Evolutionary conservation across 306 rosid species (phyloP), one percentile per base, ranked within the genome.

Genomic region (Trifolium repens): DNA sequence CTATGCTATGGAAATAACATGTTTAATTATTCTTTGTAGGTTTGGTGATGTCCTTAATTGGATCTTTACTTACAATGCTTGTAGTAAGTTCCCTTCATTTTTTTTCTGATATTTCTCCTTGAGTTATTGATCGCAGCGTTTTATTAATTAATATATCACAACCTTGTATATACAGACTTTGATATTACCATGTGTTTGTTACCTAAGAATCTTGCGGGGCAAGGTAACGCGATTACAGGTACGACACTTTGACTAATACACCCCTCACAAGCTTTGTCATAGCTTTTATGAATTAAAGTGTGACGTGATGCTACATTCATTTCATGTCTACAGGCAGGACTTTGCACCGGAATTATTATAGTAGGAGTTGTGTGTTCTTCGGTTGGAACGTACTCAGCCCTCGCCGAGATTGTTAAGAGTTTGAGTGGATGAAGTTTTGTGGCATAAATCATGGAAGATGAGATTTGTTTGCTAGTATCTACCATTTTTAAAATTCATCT

Each of bases 61-160:
- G 99, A 85, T 94, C 99, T 53, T 76, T 86, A 73, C 92, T 94
- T 69, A 90, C 99, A 72, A 94, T 94, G 99, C 96, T 94, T 78
- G 96, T 94, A 35, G 99, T 94, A 86, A 85, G 98, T 84, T 80
- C 35, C 53, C 78, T 59, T 42, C 65, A 30, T 11, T 12, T 35
- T n/a, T 0, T 71, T 1, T 26, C 14, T 57, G 61, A 15, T 74
- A 68, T 37, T 53, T 12, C 19, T 78, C 69, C 61, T 22, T 11
- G 57, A 14, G 54, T 43, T 70, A 58, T 55, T 74, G 7, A 65
- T 52, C 19, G 16, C 24, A 26, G 67, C 69, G 59, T 37, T 74
- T 54, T 17, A 13, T 15, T 80, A 71, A 68, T 15, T 66, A 34
- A 69, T 11, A 40, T 54, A 1, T 22, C 24, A 22, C 40, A 42